Conservation (phyloP, 345 rosid species). For the Hibiscus trionum region DNA sequence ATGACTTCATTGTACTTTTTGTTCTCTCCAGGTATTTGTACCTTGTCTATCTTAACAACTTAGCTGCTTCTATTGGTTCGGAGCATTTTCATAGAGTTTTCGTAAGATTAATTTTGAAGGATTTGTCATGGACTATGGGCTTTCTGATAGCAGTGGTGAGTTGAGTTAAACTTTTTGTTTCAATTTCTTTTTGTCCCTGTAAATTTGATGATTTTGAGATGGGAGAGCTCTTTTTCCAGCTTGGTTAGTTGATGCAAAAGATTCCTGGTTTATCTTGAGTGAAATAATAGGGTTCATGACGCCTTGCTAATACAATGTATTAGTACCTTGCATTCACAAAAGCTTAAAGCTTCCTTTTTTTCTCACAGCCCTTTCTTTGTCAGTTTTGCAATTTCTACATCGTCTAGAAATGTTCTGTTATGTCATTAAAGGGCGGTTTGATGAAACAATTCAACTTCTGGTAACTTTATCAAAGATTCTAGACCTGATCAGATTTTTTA, state of each 20-base stretch:
- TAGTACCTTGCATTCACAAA: neutral
- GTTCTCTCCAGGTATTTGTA: constrained; percentile 17
- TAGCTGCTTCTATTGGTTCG: constrained; percentile 11
- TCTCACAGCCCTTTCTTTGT: neutral
- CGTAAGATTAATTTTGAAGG: neutral
- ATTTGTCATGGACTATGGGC: constrained; percentile 45
- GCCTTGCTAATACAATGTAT: neutral
- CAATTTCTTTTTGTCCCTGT: neutral
- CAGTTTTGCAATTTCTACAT: neutral
- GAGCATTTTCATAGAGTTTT: neutral
- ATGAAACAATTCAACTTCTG: neutral
- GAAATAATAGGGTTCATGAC: neutral
- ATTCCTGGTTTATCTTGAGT: neutral
- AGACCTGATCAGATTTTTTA: neutral
- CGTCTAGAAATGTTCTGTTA: neutral
- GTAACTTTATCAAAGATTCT: neutral
- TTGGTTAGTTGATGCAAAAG: neutral
- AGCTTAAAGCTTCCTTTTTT: neutral
- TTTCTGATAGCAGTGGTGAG: constrained; percentile 74
- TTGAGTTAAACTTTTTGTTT: constrained; percentile 8
- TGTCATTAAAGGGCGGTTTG: neutral
- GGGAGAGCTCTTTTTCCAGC: neutral
- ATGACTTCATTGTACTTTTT: constrained; percentile 2
- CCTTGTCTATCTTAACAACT: neutral
- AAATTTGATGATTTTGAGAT: neutral